phyloP scores from a whole-genome alignment of 371 early-diverging fungal species.

The Dichotomocladium elegans region DNA sequence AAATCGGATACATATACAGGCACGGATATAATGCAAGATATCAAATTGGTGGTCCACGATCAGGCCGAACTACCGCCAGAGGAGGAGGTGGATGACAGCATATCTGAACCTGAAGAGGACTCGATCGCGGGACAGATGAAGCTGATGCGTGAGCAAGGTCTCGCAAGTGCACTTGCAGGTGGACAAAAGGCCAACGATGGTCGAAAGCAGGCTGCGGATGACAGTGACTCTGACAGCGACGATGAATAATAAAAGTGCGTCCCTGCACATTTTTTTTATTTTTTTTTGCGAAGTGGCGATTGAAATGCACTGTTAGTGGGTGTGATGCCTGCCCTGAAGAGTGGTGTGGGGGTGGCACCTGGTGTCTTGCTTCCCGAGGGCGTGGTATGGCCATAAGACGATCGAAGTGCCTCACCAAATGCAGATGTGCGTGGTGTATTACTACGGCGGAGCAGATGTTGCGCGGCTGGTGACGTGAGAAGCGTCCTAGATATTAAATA shows the following conservation, averaged over 20 bases:
- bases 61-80: conserved; percentile 66
- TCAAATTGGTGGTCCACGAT: conserved; percentile 72
- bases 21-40: conserved; percentile 71
- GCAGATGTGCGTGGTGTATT: conserved; percentile 18
- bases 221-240: conserved; percentile 30
- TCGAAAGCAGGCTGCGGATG: conserved; percentile 11
- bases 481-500: too few relatives aligned
- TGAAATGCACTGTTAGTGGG: conserved; percentile 12
- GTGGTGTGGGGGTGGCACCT: conserved; percentile 31
- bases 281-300: conserved; percentile 1
- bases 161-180: conserved; percentile 58
- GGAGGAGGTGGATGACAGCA: conserved; percentile 83
- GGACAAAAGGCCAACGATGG: conserved; percentile 39
- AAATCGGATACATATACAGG: conserved; percentile 89
- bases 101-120: conserved; percentile 95
- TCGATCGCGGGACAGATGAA: conserved; percentile 93
- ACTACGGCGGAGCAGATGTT: conserved; percentile 34
- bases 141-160: conserved; percentile 73
- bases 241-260: conserved; percentile 16
- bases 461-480: conserved; percentile 43
- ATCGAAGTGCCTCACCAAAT: conserved; percentile 38
- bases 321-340: conserved; percentile 40
- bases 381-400: conserved; percentile 24
- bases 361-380: conserved; percentile 7
- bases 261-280: background rate